phyloP scores from a whole-genome alignment of 768 basidiomycete species.

The Lactarius evosmus region DNA sequence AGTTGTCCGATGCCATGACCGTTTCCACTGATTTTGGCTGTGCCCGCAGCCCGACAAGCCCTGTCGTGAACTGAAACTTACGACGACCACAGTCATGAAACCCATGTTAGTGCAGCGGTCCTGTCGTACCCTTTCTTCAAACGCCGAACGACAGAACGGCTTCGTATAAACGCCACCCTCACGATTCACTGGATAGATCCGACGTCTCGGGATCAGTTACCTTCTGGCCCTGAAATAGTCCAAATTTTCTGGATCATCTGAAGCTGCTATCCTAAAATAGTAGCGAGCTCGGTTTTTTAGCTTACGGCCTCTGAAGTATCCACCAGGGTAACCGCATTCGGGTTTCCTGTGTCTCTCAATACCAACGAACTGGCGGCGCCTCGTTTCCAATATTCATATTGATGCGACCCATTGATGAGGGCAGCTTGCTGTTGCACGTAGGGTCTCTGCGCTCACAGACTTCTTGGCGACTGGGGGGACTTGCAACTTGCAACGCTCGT shows the following conservation, averaged over 20 bases:
- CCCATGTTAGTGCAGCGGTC: neutral
- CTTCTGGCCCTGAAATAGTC: conserved; percentile 3
- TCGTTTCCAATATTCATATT: neutral
- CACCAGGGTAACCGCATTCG: neutral
- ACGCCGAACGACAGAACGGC: neutral
- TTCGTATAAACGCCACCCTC: conserved; percentile 1
- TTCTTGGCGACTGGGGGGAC: neutral
- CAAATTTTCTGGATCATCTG: neutral
- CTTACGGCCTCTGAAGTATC: conserved; percentile 1
- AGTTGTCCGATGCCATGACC: neutral
- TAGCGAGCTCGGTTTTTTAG: neutral
- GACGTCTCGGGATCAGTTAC: conserved; percentile 6
- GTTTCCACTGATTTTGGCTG: neutral
- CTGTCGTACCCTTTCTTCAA: neutral
- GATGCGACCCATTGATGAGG: neutral
- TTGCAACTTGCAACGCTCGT: neutral
- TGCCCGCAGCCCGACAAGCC: neutral
- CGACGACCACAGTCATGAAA: neutral
- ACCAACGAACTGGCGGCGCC: neutral
- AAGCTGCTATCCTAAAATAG: neutral
- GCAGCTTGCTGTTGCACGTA: neutral
- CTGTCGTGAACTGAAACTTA: neutral
- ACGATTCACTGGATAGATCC: conserved; percentile 4
- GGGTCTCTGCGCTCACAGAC: neutral
- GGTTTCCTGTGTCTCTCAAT: neutral